Evolutionary conservation across 192 early-diverging fungal genomes (phyloP).

Genomic region (Jimgerdemannia lactiflua): DNA sequence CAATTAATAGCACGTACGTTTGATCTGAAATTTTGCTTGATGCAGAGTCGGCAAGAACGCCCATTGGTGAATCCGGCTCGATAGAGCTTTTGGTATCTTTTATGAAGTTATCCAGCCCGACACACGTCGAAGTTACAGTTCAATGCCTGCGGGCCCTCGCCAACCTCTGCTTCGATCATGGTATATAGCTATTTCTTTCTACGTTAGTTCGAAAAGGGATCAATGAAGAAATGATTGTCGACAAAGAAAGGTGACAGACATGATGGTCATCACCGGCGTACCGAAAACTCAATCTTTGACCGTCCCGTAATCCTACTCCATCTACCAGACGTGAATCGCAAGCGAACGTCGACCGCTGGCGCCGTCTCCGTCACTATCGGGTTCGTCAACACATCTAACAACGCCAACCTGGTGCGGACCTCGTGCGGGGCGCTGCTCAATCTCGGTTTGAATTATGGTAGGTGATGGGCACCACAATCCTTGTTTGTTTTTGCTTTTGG

Average conservation of each 20-base stretch:
- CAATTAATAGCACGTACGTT: background rate
- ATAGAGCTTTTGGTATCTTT: slow-evolving; percentile 35
- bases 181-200: slow-evolving; percentile 18
- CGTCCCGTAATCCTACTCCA: background rate
- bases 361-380: slow-evolving; percentile 26
- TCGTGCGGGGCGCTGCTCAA: slow-evolving; percentile 48
- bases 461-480: background rate
- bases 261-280: background rate
- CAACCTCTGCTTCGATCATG: slow-evolving; percentile 53
- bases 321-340: slow-evolving; percentile 42
- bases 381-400: slow-evolving; percentile 19
- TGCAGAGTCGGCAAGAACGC: slow-evolving; percentile 36
- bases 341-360: slow-evolving; percentile 30
- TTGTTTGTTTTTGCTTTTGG: background rate
- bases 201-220: too few relatives aligned
- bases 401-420: slow-evolving; percentile 36
- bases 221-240: too few relatives aligned
- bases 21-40: background rate
- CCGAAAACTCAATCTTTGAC: background rate
- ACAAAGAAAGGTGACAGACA: too few relatives aligned
- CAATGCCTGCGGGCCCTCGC: slow-evolving; percentile 50
- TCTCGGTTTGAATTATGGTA: slow-evolving; percentile 48
- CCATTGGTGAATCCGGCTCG: slow-evolving; percentile 38
- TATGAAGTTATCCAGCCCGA: slow-evolving; percentile 20
- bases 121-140: slow-evolving; percentile 12